Evolutionary conservation across 164 flowering plant species (phyloP), one percentile per base, ranked within the genome.

Genomic region (Platanus orientalis): DNA sequence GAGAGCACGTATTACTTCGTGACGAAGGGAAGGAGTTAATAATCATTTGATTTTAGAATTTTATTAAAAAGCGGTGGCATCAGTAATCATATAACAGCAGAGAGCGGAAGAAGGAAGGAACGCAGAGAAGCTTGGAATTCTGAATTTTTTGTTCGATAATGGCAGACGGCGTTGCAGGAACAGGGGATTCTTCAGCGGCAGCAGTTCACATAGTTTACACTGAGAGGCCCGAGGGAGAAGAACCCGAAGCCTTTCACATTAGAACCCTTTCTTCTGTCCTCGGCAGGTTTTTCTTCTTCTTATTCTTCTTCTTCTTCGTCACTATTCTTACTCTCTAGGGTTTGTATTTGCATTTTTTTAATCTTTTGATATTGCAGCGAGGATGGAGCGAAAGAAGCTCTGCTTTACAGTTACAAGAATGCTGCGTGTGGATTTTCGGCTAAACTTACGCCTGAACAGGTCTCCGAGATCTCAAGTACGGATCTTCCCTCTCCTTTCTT

Each of bases 371-470:
- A 63, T 9, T 42, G 34, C 68, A 90, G 97, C 65, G 97, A 87
- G 78, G 93, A 82, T 58, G 96, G 93, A 24, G 98, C 98, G 0
- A 86, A 78, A 73, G 86, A 80, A 48, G 86, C 95, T 48, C 66
- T 94, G 71, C 1, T 94, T 19, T 94, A 94, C 65, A 80, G 81
- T 58, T 94, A 94, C 77, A 90, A 87, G 84, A 73, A 52, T 17
- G 97, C 91, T 20, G 96, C 95, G 0, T 81, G 79, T 66, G 98
- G 98, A 9, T 94, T 90, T 76, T 89, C 98, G 0, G 96, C 95
- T 3, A 94, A 84, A 74, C 90, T 94, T 19, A 90, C 98, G 25
- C 84, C 92, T 5, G 76, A 84, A 48, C 96, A 90, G 72, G 97
- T 84, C 55, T 54, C 78, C 0, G 67, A 84, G 45, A 76, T 93